Conservation (phyloP, 768 basidiomycete species). For the Dacryopinax spathularia region DNA sequence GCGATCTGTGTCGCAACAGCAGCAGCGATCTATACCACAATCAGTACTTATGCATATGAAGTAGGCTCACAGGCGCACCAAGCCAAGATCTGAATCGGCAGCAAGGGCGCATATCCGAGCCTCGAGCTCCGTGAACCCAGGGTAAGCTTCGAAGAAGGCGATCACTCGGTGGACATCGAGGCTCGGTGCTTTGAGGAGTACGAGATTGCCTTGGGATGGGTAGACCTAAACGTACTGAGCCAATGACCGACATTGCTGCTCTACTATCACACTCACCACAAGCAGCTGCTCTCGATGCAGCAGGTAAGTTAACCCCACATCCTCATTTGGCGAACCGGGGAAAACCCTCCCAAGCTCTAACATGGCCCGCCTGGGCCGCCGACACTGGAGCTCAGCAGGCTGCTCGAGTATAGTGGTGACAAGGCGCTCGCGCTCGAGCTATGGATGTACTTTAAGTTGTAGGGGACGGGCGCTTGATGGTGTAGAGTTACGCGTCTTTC, state of each 20-base stretch:
- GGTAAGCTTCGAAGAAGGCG: conserved; percentile 70
- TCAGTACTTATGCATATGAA: background rate
- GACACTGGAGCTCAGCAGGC: too few species aligned
- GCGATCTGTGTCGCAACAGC: conserved; percentile 54
- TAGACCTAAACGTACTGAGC: background rate
- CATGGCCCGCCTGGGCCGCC: too few species aligned
- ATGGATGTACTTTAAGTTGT: too few species aligned
- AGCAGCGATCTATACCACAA: conserved; percentile 47
- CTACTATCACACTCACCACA: background rate
- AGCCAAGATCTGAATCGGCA: conserved; percentile 66
- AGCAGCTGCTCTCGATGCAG: background rate
- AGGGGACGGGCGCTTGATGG: too few species aligned
- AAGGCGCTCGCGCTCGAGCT: too few species aligned
- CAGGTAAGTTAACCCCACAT: background rate
- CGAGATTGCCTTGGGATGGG: conserved; percentile 28
- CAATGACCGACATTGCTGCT: too few species aligned
- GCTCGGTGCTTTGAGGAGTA: conserved; percentile 55
- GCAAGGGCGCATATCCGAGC: conserved; percentile 45
- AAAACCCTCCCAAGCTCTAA: background rate
- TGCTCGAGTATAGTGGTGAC: too few species aligned
- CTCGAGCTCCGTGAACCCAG: conserved; percentile 33
- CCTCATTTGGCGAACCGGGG: background rate
- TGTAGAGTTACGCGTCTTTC: too few species aligned
- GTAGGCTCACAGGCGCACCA: conserved; percentile 38
- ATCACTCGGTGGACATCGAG: conserved; percentile 55